phyloP scores from a whole-genome alignment of 2,329 filamentous ascomycete genomes.

The Ceratocystis eucalypticola region DNA sequence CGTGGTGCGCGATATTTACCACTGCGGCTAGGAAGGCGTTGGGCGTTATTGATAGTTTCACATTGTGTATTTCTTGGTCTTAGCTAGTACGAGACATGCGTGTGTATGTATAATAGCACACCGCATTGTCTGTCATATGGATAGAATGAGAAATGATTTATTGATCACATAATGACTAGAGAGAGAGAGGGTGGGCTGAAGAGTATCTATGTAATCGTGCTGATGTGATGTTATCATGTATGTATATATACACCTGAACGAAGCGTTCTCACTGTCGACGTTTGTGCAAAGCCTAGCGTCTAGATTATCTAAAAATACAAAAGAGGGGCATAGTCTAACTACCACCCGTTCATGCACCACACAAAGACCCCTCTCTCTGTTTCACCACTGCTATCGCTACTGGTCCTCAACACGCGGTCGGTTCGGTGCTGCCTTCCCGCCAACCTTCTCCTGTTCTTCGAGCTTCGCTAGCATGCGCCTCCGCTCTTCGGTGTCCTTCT shows the following conservation, averaged over 20 bases:
- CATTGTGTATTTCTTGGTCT: not conserved
- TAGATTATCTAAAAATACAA: slow-evolving; percentile 16
- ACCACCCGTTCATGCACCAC: not conserved
- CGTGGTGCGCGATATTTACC: not conserved
- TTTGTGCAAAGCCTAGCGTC: not conserved
- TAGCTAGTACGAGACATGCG: no score
- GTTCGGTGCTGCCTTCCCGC: slow-evolving; percentile 36
- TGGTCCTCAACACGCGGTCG: slow-evolving; percentile 20
- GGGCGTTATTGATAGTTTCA: slow-evolving; percentile 1
- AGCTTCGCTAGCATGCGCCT: slow-evolving; percentile 40
- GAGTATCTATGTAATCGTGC: not conserved
- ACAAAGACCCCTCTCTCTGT: not conserved
- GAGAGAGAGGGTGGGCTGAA: not conserved
- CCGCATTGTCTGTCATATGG: no score
- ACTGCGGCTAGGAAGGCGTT: not conserved
- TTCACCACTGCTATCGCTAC: not conserved
- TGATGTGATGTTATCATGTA: slow-evolving; percentile 3
- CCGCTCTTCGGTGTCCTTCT: slow-evolving; percentile 39
- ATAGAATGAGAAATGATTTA: no score
- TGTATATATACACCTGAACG: not conserved
- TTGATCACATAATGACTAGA: no score
- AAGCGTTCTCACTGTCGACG: not conserved
- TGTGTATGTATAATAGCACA: no score
- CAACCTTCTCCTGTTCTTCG: slow-evolving; percentile 39
- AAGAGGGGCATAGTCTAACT: not conserved